phyloP scores from a whole-genome alignment of 116 monocot species.

The Zostera marina region DNA sequence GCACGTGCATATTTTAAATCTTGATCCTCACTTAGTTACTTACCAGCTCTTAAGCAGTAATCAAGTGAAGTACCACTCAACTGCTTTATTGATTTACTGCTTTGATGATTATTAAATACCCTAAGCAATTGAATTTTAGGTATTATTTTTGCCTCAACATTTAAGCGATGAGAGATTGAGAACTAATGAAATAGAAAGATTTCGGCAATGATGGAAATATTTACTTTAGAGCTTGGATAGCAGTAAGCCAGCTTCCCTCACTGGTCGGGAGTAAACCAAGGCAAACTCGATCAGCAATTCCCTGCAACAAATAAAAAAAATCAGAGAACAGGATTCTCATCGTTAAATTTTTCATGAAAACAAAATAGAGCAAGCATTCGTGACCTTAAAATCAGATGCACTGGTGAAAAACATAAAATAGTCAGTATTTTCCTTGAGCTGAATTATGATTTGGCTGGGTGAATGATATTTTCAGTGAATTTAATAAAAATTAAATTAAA shows the following conservation, averaged over 20 bases:
- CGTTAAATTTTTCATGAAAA: background rate
- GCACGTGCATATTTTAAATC: too few relatives aligned
- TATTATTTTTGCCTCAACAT: background rate
- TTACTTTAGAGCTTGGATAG: constrained; percentile 74
- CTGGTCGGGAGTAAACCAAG: constrained; percentile 92
- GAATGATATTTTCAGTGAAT: too few relatives aligned
- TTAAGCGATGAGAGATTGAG: background rate
- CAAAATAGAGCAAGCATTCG: too few relatives aligned
- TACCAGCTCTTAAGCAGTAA: too few relatives aligned
- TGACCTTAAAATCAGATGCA: too few relatives aligned
- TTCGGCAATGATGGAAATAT: background rate
- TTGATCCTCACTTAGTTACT: too few relatives aligned
- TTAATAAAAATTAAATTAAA: too few relatives aligned
- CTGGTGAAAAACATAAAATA: too few relatives aligned
- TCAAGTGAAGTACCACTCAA: background rate
- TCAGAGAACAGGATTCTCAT: background rate
- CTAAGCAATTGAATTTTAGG: background rate
- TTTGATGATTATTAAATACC: background rate
- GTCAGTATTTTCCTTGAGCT: too few relatives aligned
- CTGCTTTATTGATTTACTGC: background rate
- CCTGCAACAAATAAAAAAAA: constrained; percentile 15
- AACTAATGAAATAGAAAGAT: background rate
- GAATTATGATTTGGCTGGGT: too few relatives aligned
- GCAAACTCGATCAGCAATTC: constrained; percentile 83
- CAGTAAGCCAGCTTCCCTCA: constrained; percentile 83